These are phyloP conservation scores for Omphalotus olearius DNA, from an alignment of 1,284 basidiomycete species.

Conservation along the genomic window DNA sequence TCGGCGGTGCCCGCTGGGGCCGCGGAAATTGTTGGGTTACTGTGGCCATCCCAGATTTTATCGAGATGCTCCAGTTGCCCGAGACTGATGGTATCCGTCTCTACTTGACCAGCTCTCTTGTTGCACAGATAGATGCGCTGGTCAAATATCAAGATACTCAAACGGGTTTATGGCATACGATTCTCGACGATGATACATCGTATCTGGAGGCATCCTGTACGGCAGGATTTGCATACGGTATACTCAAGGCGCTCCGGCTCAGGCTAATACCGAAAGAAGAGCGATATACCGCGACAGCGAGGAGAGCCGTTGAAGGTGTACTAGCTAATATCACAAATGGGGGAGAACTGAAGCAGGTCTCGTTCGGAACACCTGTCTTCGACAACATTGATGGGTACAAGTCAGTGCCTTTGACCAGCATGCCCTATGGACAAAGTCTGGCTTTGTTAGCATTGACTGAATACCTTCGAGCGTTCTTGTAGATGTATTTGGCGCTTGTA, in stretches of 20 bases:
- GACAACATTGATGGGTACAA: slow-evolving; percentile 51
- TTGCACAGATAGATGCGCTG: slow-evolving; percentile 52
- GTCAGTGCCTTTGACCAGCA: slow-evolving; percentile 52
- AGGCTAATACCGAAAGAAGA: slow-evolving; percentile 41
- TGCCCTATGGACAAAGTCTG: slow-evolving; percentile 65
- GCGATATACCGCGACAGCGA: slow-evolving; percentile 40
- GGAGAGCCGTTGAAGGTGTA: slow-evolving; percentile 49
- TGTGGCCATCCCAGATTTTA: slow-evolving; percentile 58
- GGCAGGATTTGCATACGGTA: slow-evolving; percentile 62
- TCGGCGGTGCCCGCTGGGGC: slow-evolving; percentile 56
- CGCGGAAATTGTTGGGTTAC: slow-evolving; percentile 68
- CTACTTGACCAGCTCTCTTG: slow-evolving; percentile 44
- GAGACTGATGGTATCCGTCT: slow-evolving; percentile 40
- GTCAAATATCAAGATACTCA: slow-evolving; percentile 43
- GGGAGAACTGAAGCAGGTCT: slow-evolving; percentile 52
- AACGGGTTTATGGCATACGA: slow-evolving; percentile 60
- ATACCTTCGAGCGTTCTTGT: slow-evolving; percentile 38
- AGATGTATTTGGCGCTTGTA: not conserved
- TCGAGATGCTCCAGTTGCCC: slow-evolving; percentile 44
- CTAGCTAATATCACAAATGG: slow-evolving; percentile 46
- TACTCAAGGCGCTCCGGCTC: slow-evolving; percentile 50
- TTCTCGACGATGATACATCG: slow-evolving; percentile 51
- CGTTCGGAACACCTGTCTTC: slow-evolving; percentile 60
- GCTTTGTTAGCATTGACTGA: slow-evolving; percentile 46
- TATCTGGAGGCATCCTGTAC: slow-evolving; percentile 60